phyloP scores from a whole-genome alignment of 2,329 filamentous ascomycete species.

The Fusarium verticillioides region DNA sequence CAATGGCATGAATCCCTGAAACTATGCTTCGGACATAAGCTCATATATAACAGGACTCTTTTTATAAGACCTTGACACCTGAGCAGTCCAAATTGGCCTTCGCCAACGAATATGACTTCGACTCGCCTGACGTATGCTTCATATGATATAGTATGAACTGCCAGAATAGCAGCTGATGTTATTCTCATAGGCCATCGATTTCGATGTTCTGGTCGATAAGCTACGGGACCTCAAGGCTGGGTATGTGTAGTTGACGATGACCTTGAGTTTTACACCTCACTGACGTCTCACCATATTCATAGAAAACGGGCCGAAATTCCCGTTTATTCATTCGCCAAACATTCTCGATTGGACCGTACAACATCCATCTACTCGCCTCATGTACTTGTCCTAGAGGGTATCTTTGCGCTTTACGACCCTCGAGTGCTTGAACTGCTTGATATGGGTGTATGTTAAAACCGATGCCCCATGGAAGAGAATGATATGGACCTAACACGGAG shows the following conservation, averaged over 20 bases:
- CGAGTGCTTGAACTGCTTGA: slow-evolving; percentile 88
- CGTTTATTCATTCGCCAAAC: slow-evolving; percentile 93
- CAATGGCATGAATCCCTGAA: slow-evolving; percentile 74
- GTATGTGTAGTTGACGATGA: slow-evolving; percentile 62
- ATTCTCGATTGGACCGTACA: slow-evolving; percentile 81
- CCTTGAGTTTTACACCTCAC: background rate
- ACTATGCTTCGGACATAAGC: slow-evolving; percentile 11
- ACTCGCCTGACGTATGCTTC: slow-evolving; percentile 77
- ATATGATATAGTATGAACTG: background rate
- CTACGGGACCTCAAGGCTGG: slow-evolving; percentile 89
- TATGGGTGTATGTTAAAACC: slow-evolving; percentile 73
- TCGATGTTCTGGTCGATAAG: slow-evolving; percentile 84
- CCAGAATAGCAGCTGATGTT: slow-evolving; percentile 6
- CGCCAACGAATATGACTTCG: slow-evolving; percentile 93
- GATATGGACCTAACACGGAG: slow-evolving; percentile 8
- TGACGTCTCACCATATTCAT: slow-evolving; percentile 24
- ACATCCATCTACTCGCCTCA: slow-evolving; percentile 96
- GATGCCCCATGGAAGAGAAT: background rate
- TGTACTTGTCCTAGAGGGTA: slow-evolving; percentile 94
- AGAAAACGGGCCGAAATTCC: slow-evolving; percentile 92
- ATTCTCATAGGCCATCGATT: slow-evolving; percentile 78
- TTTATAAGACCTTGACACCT: slow-evolving; percentile 88
- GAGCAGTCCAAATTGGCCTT: slow-evolving; percentile 86
- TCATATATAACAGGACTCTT: slow-evolving; percentile 79
- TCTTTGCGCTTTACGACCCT: slow-evolving; percentile 91